Evolutionary conservation across 176 grass and related monocot genomes (phyloP), one percentile per base, ranked within the genome.

Genomic region (Oryza rufipogon): DNA sequence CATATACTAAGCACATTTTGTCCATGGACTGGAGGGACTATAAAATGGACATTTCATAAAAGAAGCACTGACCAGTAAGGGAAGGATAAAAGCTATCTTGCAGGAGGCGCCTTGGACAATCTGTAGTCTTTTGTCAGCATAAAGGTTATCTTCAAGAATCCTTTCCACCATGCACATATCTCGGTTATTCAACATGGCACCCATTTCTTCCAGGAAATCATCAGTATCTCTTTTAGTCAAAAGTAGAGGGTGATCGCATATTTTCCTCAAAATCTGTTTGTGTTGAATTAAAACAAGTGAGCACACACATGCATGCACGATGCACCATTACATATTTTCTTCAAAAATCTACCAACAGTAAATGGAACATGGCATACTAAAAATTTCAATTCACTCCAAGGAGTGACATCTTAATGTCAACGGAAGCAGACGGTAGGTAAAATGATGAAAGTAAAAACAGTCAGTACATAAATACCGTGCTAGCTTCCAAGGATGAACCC

Each of bases 51-150:
- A 36, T 42, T 79, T 14, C 61, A 79, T 66, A 38, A 79, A 79
- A 74, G 28, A 84, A 65, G 13, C 78, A 63, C 82, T 76, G 30
- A 93, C 91, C 85, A 90, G 65, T 69, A 90, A 90, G 49, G 85
- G 87, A 64, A 88, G 52, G 78, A 93, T 88, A 60, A 93, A 93
- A 74, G 82, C 39, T 85, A 90, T 93, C 73, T 93, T 88, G 86
- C 86, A 87, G 8, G 92, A 85, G 11, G 91, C 60, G 19, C 82
- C 76, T 66, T 79, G 74, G 91, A 79, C 83, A 79, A 89, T 70
- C 71, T 87, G 74, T 71, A 70, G 76, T 28, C 44, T 34, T 42
- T 77, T 38, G 84, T 86, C 36, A 82, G 41, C 76, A 75, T 89
- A 38, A 73, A 80, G 70, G 63, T 80, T 86, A 48, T 92, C 81